Conservation (phyloP, 2,329 filamentous ascomycete genomes). For the Stromatinia cepivora region DNA sequence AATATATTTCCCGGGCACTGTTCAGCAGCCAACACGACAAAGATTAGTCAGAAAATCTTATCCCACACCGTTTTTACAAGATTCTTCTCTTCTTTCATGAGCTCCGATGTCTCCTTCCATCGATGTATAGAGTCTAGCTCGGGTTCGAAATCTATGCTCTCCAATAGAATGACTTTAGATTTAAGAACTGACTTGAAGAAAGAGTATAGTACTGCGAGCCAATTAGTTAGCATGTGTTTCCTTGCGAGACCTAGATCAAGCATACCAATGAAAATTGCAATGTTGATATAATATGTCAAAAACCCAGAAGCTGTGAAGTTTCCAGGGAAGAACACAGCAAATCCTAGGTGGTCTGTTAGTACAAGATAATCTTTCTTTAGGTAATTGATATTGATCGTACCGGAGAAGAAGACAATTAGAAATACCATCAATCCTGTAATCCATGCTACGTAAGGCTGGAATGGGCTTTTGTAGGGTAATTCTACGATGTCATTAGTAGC, state of each 20-base stretch:
- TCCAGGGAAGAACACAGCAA: neutral
- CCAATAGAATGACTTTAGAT: conserved; percentile 19
- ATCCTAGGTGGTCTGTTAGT: conserved; percentile 10
- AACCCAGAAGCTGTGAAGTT: conserved; percentile 59
- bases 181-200: conserved; percentile 17
- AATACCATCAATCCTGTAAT: conserved; percentile 63
- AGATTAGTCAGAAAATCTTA: conserved; percentile 6
- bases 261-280: conserved; percentile 54
- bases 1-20: neutral
- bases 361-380: neutral
- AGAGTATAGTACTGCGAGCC: conserved; percentile 25
- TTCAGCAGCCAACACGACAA: neutral
- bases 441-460: conserved; percentile 61
- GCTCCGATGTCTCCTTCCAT: conserved; percentile 13
- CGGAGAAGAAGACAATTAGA: conserved; percentile 49
- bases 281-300: conserved; percentile 63
- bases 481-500: neutral
- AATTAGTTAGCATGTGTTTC: neutral
- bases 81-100: neutral
- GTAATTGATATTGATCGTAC: conserved; percentile 20
- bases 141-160: neutral
- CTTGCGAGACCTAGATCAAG: no score
- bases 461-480: conserved; percentile 55
- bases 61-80: conserved; percentile 4
- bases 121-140: conserved; percentile 1